phyloP scores from a whole-genome alignment of 441 rosid species.

The Daphne laureola region DNA sequence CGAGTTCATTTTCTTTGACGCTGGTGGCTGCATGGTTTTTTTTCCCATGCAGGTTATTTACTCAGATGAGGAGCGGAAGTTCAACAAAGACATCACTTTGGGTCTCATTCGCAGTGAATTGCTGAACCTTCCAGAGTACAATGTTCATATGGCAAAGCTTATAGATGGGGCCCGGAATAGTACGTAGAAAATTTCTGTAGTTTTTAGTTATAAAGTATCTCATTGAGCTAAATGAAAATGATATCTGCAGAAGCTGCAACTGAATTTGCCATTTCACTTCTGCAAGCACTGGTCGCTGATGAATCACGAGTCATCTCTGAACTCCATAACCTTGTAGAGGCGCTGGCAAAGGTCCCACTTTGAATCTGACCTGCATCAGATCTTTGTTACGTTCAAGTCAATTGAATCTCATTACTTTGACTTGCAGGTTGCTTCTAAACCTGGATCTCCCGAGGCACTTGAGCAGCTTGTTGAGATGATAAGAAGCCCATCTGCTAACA shows the following conservation, averaged over 20 bases:
- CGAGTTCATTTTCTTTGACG: constrained; percentile 6
- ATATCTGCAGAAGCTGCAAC: constrained; percentile 78
- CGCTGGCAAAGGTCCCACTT: constrained; percentile 67
- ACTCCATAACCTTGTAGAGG: constrained; percentile 93
- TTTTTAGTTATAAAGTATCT: constrained; percentile 2
- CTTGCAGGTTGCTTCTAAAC: constrained; percentile 70
- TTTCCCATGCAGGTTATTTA: constrained; percentile 59
- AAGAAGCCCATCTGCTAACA: constrained; percentile 56
- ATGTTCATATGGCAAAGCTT: constrained; percentile 90
- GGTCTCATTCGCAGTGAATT: constrained; percentile 83
- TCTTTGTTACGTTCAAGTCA: background rate
- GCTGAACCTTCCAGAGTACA: constrained; percentile 93
- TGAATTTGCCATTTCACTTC: constrained; percentile 79
- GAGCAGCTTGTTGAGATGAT: constrained; percentile 80
- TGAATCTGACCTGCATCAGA: background rate
- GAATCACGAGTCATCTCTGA: constrained; percentile 88
- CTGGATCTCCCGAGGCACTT: constrained; percentile 77
- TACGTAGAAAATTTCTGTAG: constrained; percentile 30
- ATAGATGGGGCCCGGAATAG: constrained; percentile 97
- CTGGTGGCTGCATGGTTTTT: constrained; percentile 5
- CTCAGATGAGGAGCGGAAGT: constrained; percentile 90
- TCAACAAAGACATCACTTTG: constrained; percentile 82
- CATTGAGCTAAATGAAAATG: constrained; percentile 19
- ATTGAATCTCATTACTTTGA: constrained; percentile 13
- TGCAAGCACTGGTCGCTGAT: constrained; percentile 74